Evolutionary conservation across 306 rosid species (phyloP).

Genomic region (Vicia faba): DNA sequence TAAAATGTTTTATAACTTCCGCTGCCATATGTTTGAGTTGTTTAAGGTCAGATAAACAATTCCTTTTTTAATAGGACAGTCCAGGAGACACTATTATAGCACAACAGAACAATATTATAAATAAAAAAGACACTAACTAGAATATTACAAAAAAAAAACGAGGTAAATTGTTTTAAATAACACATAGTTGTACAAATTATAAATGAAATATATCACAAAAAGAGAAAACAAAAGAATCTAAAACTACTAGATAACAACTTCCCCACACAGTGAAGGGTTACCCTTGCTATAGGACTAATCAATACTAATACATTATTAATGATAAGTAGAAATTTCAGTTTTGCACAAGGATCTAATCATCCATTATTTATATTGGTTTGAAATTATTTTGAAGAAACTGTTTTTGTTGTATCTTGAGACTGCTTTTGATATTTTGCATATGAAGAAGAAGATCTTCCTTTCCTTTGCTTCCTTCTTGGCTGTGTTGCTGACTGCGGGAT

Average conservation of each 20-base stretch:
- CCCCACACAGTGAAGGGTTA: constrained; percentile 16
- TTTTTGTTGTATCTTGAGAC: constrained; percentile 41
- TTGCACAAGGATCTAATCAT: not conserved
- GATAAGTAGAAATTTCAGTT: constrained; percentile 23
- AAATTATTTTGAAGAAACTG: constrained; percentile 49
- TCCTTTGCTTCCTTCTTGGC: constrained; percentile 64
- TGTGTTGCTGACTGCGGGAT: constrained; percentile 65
- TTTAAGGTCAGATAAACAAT: too few species aligned
- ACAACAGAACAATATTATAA: too few species aligned
- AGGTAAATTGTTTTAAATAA: too few species aligned
- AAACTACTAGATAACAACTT: constrained; percentile 30
- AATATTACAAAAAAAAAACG: too few species aligned
- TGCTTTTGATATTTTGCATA: constrained; percentile 57
- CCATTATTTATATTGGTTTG: constrained; percentile 47
- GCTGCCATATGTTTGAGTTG: too few species aligned
- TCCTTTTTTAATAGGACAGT: too few species aligned
- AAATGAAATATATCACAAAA: not conserved
- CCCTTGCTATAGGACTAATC: constrained; percentile 39
- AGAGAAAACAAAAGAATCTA: not conserved
- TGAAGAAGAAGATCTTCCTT: constrained; percentile 53
- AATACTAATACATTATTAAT: constrained; percentile 36
- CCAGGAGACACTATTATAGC: too few species aligned
- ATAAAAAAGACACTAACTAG: too few species aligned
- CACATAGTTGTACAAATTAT: too few species aligned
- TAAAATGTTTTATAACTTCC: too few species aligned